Evolutionary conservation across 2,329 filamentous ascomycete species (phyloP), one percentile per base, ranked within the genome.

Genomic region (Colletotrichum sp.): DNA sequence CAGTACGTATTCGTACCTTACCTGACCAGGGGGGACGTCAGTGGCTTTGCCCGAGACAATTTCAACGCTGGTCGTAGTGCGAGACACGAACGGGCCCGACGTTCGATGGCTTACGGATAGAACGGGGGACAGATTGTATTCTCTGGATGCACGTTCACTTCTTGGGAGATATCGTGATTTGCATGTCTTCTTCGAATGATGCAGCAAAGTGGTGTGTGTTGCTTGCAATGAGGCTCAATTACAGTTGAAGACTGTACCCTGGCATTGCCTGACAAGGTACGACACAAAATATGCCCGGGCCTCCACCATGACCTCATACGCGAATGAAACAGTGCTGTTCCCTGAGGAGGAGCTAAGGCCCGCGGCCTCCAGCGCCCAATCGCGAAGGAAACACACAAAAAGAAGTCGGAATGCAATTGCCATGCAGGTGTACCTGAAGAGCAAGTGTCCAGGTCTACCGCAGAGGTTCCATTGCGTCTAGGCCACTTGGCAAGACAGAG

Each of bases 301-400:
- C 69, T 75, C 70, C 69, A 75, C 71, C 71, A 76, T 71, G 75
- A 75, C 75, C 66, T 75, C 75, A 76, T 75, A 77, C 68, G 34
- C 72, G 34, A 64, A 68, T 76, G 75, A 77, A 77, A 77, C 75
- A 75, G 12, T 43, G 22, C 34, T 39, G 48, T 43, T 34, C 62
- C 28, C 61, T 16, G 22, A 18, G 18, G 30, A 55, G 56, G 32
- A 68, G 66, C 58, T 66, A 48, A 61, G 32, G 71, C 64, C 28
- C 65, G 65, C 55, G 30, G 65, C 58, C 64, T 68, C 70, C 34
- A 67, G 43, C 65, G 13, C 48, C 25, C n/a, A 67, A 55, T 52
- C 43, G 43, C 43, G 43, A 22, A 48, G 13, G 43, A 48, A 52
- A 52, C 10, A 43, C 39, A 52, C 43, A 52, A 52, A 52, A n/a